Evolutionary conservation across 177 flowering plant species (phyloP).

Genomic region (Tripterygium wilfordii): DNA sequence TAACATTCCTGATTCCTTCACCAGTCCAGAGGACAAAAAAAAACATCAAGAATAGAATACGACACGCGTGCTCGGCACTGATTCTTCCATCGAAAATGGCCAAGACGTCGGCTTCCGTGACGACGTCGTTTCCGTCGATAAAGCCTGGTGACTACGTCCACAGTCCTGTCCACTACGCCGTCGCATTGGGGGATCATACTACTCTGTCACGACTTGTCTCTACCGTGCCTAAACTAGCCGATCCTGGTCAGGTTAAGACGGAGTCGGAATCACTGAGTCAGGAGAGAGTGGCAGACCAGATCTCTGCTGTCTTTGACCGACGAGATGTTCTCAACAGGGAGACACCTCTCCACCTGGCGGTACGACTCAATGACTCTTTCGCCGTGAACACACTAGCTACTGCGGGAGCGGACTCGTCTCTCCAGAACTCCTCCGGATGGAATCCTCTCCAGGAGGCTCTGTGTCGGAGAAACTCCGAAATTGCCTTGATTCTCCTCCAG

Average conservation of each 20-base stretch:
- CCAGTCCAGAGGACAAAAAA: too few relatives aligned
- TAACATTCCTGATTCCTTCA: too few relatives aligned
- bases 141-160: constrained; percentile 52
- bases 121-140: constrained; percentile 18
- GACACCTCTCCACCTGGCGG: constrained; percentile 87
- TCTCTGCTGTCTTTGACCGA: constrained; percentile 72
- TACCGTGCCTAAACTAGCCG: constrained; percentile 56
- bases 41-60: too few relatives aligned
- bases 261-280: constrained; percentile 78
- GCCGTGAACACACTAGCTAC: constrained; percentile 44
- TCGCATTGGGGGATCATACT: constrained; percentile 53
- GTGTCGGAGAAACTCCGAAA: constrained; percentile 39
- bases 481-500: constrained; percentile 46
- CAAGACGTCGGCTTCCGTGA: constrained; percentile 19
- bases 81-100: too few relatives aligned
- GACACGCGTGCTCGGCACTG: too few relatives aligned
- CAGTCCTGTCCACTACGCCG: constrained; percentile 83
- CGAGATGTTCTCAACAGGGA: constrained; percentile 74
- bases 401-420: constrained; percentile 80
- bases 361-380: constrained; percentile 48
- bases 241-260: constrained; percentile 46
- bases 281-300: constrained; percentile 58
- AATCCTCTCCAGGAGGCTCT: constrained; percentile 78
- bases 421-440: constrained; percentile 86
- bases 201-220: constrained; percentile 50